Evolutionary conservation across 1,139 yeast species (phyloP).

Genomic region (Dujonia santamariae): DNA sequence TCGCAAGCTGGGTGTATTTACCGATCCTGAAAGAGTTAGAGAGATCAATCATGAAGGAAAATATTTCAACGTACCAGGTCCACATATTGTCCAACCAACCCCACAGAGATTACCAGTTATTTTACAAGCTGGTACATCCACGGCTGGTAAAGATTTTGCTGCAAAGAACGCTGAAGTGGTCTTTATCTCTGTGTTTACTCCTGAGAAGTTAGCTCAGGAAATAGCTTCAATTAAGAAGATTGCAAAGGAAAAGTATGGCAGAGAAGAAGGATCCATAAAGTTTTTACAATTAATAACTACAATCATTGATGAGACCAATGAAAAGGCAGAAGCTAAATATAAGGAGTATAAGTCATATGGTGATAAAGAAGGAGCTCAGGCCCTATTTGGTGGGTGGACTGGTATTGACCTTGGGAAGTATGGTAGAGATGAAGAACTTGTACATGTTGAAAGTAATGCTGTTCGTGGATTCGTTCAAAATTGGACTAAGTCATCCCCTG

Average conservation of each 20-base stretch:
- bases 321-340: constrained; percentile 31
- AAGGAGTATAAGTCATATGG: constrained; percentile 27
- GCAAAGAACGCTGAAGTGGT: constrained; percentile 46
- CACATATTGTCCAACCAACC: constrained; percentile 40
- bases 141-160: constrained; percentile 40
- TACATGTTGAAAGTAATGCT: constrained; percentile 26
- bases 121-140: constrained; percentile 48
- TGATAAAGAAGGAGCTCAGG: constrained; percentile 40
- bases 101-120: constrained; percentile 44
- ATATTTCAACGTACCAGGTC: constrained; percentile 43
- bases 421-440: constrained; percentile 26
- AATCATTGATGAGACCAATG: constrained; percentile 32
- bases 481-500: constrained; percentile 30
- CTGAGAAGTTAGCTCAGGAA: constrained; percentile 25
- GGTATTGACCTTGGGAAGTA: constrained; percentile 32
- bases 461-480: constrained; percentile 26
- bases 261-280: constrained; percentile 34
- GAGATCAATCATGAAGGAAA: constrained; percentile 39
- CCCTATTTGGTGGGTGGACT: constrained; percentile 36
- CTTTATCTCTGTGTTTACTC: constrained; percentile 31
- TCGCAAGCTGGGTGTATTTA: constrained; percentile 28
- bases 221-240: constrained; percentile 25
- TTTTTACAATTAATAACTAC: constrained; percentile 32
- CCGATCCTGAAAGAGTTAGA: constrained; percentile 39
- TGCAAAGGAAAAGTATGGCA: constrained; percentile 28